These are phyloP conservation scores for Gossypium herbaceum DNA, from an alignment of 345 rosid species.

Conservation along the genomic window DNA sequence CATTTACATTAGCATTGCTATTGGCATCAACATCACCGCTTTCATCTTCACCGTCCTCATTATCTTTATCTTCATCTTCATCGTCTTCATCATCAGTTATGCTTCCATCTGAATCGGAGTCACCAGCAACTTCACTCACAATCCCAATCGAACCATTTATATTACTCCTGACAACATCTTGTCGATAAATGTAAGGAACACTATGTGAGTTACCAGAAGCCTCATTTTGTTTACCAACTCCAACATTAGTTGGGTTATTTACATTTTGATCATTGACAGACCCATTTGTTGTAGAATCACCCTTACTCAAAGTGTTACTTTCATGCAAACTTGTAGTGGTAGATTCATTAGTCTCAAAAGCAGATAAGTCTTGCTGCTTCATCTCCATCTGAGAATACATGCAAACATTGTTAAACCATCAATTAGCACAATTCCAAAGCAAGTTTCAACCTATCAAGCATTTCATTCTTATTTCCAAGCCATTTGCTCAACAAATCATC, in stretches of 20 bases:
- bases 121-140: constrained; percentile 90
- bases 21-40: constrained; percentile 28
- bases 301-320: constrained; percentile 18
- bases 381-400: constrained; percentile 50
- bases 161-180: constrained; percentile 74
- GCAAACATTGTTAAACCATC: constrained; percentile 1
- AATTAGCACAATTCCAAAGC: constrained; percentile 9
- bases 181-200: constrained; percentile 54
- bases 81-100: constrained; percentile 55
- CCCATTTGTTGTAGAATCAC: constrained; percentile 24
- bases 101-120: constrained; percentile 81
- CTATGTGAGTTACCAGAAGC: constrained; percentile 29
- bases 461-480: background rate
- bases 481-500: background rate
- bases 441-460: constrained; percentile 4
- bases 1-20: constrained; percentile 29
- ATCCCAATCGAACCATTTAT: constrained; percentile 57
- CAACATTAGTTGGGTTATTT: constrained; percentile 19
- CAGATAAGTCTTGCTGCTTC: constrained; percentile 31
- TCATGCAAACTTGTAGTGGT: constrained; percentile 19
- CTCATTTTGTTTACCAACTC: constrained; percentile 27
- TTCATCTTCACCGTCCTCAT: constrained; percentile 27
- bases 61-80: constrained; percentile 17
- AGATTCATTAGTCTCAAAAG: constrained; percentile 27
- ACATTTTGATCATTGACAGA: constrained; percentile 26